Percentiles rank a stretch among this genome's conserved stretches.
Conservation (phyloP, 2,329 filamentous ascomycete species). For the Incumbomyces lentus region DNA sequence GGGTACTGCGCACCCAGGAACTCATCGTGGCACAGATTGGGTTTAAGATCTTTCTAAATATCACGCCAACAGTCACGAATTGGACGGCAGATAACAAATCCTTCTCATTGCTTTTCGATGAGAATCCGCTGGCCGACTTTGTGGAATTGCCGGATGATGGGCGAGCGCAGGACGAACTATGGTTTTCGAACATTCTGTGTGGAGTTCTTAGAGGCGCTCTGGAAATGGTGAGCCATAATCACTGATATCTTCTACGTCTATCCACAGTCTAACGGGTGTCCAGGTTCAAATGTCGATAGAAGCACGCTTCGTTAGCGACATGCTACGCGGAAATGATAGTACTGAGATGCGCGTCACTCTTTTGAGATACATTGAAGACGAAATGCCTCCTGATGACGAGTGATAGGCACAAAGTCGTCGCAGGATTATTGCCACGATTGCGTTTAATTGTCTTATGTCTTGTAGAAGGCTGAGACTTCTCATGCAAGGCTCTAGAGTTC, state of each 20-base stretch:
- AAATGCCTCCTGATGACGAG: conserved; percentile 93
- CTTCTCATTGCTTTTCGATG: conserved; percentile 91
- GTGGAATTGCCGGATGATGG: conserved; percentile 95
- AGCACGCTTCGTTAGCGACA: conserved; percentile 88
- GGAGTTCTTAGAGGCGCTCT: conserved; percentile 81
- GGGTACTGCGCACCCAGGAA: no score
- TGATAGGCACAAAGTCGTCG: conserved; percentile 27
- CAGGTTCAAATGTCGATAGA: conserved; percentile 95
- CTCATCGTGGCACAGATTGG: conserved; percentile 54
- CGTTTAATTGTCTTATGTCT: no score
- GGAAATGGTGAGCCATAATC: conserved; percentile 64
- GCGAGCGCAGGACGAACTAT: conserved; percentile 87
- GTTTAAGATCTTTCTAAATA: conserved; percentile 98
- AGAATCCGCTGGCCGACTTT: conserved; percentile 94
- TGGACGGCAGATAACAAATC: conserved; percentile 96
- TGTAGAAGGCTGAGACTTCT: neutral
- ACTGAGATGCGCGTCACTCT: conserved; percentile 94
- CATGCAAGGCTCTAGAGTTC: conserved; percentile 1
- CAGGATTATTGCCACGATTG: no score
- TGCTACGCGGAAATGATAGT: conserved; percentile 84
- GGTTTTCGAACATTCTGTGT: conserved; percentile 97
- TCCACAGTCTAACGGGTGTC: conserved; percentile 13
- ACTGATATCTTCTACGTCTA: neutral
- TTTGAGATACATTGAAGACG: conserved; percentile 91
- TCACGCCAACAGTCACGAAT: conserved; percentile 84